Evolutionary conservation across 2,329 filamentous ascomycete species (phyloP), one percentile per base, ranked within the genome.

Genomic region (Scytalidium lignicola): DNA sequence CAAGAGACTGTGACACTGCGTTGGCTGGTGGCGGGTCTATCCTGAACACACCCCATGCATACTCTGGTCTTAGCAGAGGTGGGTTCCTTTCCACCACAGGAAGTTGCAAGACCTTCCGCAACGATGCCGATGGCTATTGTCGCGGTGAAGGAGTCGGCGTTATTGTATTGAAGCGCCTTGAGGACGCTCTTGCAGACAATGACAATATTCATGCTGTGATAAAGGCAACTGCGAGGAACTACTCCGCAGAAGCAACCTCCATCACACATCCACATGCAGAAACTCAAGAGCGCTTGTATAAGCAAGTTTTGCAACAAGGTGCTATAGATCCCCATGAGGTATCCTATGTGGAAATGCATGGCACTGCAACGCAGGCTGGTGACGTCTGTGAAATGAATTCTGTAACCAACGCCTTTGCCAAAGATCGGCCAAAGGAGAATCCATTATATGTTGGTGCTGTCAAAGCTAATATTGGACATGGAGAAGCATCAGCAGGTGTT

Each of bases 271-370:
- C 89, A 2, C 86, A 91, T 64, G 85, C 82, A 3, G 84, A 81
- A 3, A 85, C 85, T 0, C 88, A 92, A 65, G 80, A 85, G 6
- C 73, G 78, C 20, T 70, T 91, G 10, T 90, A 85, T 58, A 76
- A 79, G 47, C 74, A 80, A 43, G 81, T 91, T 13, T 73, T 91
- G 1, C 78, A 84, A 44, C 79, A 86, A 37, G 82, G 85, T 63
- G 3, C 84, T 51, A 76, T 91, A 15, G 83, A 90, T 59, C 85
- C 88, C 1, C 75, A 82, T 44, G 85, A 90, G 51, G 78, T 93
- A 47, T 82, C 82, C 65, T 92, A 90, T 61, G 82, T 93, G 9
- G 89, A 93, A 68, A 90, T 92, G 83, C 88, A 95, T 64, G 88
- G 86, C 17, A 93, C 88, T 2, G 89, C 88, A 37, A 95, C 88